Evolutionary conservation across 257 asterid genomes (phyloP).

Genomic region (Rehmannia glutinosa): DNA sequence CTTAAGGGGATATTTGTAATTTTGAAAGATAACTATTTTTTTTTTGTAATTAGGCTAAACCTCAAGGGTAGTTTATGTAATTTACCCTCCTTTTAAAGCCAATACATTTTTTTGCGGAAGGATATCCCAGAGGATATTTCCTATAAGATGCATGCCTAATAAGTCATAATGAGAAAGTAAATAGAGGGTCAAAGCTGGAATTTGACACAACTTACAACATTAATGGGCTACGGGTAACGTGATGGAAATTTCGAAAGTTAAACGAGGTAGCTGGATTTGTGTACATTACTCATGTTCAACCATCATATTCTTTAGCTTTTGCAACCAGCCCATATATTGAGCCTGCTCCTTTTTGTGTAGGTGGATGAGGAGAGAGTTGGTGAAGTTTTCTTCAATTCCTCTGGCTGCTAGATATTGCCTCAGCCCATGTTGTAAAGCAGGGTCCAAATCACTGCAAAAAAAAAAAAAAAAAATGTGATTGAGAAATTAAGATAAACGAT

Average conservation of each 20-base stretch:
- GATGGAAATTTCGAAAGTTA: neutral
- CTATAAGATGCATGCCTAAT: neutral
- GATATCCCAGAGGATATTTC: neutral
- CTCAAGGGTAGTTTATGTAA: too few species aligned
- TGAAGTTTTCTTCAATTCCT: slow-evolving; percentile 59
- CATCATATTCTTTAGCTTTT: slow-evolving; percentile 49
- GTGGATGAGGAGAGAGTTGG: slow-evolving; percentile 54
- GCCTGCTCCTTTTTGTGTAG: slow-evolving; percentile 77
- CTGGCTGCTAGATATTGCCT: slow-evolving; percentile 60
- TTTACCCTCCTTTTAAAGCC: too few species aligned
- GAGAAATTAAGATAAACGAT: neutral
- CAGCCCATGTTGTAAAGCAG: slow-evolving; percentile 51
- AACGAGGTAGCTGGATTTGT: neutral
- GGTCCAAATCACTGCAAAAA: slow-evolving; percentile 56
- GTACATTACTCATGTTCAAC: slow-evolving; percentile 19
- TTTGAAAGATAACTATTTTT: too few species aligned
- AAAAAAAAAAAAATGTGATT: slow-evolving; percentile 14
- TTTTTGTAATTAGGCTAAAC: too few species aligned
- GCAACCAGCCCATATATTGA: slow-evolving; percentile 78
- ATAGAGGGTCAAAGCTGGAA: neutral
- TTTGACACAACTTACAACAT: neutral
- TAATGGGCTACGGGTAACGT: neutral
- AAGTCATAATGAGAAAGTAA: slow-evolving; percentile 1
- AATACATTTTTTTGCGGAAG: too few species aligned
- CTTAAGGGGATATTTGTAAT: too few species aligned